Evolutionary conservation across 805 yeast genomes (phyloP), one percentile per base, ranked within the genome.

Genomic region (Nematodospora valgi): DNA sequence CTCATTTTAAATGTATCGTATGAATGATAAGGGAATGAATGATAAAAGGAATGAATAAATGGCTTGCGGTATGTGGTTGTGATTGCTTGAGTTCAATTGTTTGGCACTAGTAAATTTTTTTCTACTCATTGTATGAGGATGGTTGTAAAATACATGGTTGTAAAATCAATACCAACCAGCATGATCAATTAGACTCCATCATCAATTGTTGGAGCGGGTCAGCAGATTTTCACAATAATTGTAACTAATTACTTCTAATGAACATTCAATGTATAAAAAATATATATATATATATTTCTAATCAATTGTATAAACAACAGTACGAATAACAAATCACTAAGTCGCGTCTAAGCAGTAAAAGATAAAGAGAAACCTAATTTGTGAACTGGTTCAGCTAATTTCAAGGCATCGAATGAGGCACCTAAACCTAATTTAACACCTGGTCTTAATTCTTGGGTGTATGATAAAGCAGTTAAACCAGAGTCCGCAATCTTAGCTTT

Each of bases 371-470:
- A 77, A 70, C 98, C 98, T 58, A 93, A 76, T 80, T 93, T 89
- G 82, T 93, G 98, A 59, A 93, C 95, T 48, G 96, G 86, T 76
- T 89, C 97, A 62, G 86, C 81, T 61, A 91, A 78, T 69, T 91
- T 85, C 69, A 89, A 78, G 56, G 97, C 95, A 69, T 93, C 96
- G 70, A 93, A 82, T 46, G 95, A 87, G 55, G 94, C 85, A 77
- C 98, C 98, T 49, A 93, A 78, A 66, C 98, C 98, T 56, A 93
- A 74, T 59, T 86, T 86, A 55, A 93, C 96, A 68, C 97, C 97
- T 44, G 94, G 94, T 75, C 91, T 86, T 67, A 93, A 78, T 55
- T 78, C 82, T 75, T 91, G 98, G 61, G 91, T 84, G 82, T 89
- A 93, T 46, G 96, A 76, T 56, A 93, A 72, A 49, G 96, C 88